Evolutionary conservation across 2,329 filamentous ascomycete genomes (phyloP).

Genomic region (Aspergillus candidus): DNA sequence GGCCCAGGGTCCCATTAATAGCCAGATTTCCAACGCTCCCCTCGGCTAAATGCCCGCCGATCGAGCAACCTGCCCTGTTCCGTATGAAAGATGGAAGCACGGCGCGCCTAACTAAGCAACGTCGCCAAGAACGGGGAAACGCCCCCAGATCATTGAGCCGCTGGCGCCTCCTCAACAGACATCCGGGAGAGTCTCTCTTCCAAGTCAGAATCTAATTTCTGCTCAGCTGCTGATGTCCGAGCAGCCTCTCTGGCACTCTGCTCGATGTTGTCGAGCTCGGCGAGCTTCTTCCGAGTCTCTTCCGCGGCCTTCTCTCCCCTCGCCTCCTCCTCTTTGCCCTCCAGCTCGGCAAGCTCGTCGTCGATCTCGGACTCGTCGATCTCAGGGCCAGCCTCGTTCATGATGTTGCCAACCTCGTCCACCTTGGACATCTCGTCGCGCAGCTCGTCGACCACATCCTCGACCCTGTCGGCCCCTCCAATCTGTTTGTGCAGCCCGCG

Average conservation of each 20-base stretch:
- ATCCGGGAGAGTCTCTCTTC: constrained; percentile 37
- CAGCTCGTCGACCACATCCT: constrained; percentile 67
- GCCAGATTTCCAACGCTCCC: constrained; percentile 3
- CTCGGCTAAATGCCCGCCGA: background rate
- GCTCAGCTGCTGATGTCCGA: constrained; percentile 20
- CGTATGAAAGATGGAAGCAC: background rate
- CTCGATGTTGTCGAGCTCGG: constrained; percentile 41
- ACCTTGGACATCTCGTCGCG: constrained; percentile 73
- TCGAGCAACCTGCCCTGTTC: background rate
- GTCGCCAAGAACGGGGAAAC: no score
- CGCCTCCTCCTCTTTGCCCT: constrained; percentile 51
- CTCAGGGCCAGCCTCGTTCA: constrained; percentile 56
- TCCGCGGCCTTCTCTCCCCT: constrained; percentile 45
- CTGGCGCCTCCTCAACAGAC: constrained; percentile 33
- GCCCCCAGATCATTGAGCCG: constrained; percentile 13
- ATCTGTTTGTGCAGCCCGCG: constrained; percentile 67
- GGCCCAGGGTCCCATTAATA: constrained; percentile 6
- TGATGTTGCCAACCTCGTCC: constrained; percentile 73
- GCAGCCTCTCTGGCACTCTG: constrained; percentile 39
- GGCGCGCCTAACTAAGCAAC: no score
- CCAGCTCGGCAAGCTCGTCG: constrained; percentile 74
- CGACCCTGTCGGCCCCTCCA: constrained; percentile 69
- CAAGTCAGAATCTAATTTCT: constrained; percentile 27
- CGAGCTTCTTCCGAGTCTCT: constrained; percentile 45
- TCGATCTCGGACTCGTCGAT: constrained; percentile 82